Base-by-base conservation (phyloP, 352 stramenopile species). In the Phytophthora palmivora region DNA sequence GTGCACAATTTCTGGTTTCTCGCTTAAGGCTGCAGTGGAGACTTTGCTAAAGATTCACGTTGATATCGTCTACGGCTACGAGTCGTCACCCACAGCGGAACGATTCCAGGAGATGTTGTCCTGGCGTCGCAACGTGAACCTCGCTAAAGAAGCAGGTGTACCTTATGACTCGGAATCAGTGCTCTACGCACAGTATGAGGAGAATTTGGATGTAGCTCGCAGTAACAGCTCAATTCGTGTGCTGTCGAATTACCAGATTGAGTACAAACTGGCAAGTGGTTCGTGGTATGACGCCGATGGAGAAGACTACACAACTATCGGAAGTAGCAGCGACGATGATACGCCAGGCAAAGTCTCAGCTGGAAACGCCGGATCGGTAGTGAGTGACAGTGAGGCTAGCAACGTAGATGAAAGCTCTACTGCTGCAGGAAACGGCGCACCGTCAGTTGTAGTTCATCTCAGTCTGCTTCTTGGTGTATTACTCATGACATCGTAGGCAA, bases 31-130 rank as follows among this genome's bases (percentile, higher is more conserved):
- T 12, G 78, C 75, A 0, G 69, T 74, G 21, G 78, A 89, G 52
- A 87, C 76, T 41, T 50, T 89, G 43, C 54, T 89, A 8, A 88
- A 87, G 33, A 63, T 88, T 39, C 73, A 80, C 32, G 76, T 88
- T 18, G 68, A 85, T 24, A 42, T 70, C 1, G 38, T 58, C 3
- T 10, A 79, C 28, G 56, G 42, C 19, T 56, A 43, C n/a, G 56
- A 43, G 16, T 36, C 49, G 19, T 61, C 70, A 0, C 78, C 78
- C 0, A 61, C 63, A 4, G 60, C 70, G 2, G 54, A 77, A 15
- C 63, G 75, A 16, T 85, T 88, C 41, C 78, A 75, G 34, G 62
- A 73, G 3, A 59, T 88, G 44, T 63, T 85, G 42, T 44, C 63
- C 4, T 88, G 78, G 78, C 71, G 78, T 8, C 73, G 71, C 3